These are phyloP conservation scores for Juglanconis sp. DNA, from an alignment of 2,329 filamentous ascomycete genomes.

Conservation along the genomic window DNA sequence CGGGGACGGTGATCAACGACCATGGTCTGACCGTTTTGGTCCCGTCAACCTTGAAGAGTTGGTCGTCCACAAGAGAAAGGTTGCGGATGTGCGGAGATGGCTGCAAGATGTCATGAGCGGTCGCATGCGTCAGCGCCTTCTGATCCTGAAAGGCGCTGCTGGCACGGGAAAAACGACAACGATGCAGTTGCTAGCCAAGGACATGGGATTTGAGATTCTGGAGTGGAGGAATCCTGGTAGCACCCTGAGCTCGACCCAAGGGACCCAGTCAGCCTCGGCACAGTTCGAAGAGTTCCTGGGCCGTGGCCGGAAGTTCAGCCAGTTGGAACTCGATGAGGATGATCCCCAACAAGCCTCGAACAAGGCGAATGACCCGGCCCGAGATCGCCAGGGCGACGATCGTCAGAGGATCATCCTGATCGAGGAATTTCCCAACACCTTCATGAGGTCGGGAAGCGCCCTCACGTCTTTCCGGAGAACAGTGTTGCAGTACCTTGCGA, in stretches of 20 bases:
- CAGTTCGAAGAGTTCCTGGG: slow-evolving; percentile 93
- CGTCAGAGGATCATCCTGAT: slow-evolving; percentile 63
- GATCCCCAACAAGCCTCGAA: slow-evolving; percentile 23
- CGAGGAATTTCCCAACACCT: slow-evolving; percentile 79
- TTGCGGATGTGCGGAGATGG: slow-evolving; percentile 81
- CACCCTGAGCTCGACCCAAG: slow-evolving; percentile 53
- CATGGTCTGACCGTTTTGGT: slow-evolving; percentile 85
- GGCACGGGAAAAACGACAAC: slow-evolving; percentile 94
- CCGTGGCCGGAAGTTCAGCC: slow-evolving; percentile 75
- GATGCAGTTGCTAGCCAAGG: slow-evolving; percentile 70
- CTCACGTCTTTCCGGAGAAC: slow-evolving; percentile 71
- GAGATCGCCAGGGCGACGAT: slow-evolving; percentile 1
- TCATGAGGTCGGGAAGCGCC: slow-evolving; percentile 61
- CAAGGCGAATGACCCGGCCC: slow-evolving; percentile 16
- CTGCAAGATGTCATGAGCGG: slow-evolving; percentile 70
- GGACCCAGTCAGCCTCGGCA: slow-evolving; percentile 66
- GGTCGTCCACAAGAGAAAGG: slow-evolving; percentile 92
- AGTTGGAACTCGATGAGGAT: slow-evolving; percentile 49
- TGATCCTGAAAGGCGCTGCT: slow-evolving; percentile 85
- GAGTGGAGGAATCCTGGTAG: slow-evolving; percentile 87
- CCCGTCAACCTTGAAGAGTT: slow-evolving; percentile 76
- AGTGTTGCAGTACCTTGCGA: slow-evolving; percentile 71
- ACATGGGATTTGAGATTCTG: slow-evolving; percentile 72
- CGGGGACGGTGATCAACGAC: slow-evolving; percentile 54
- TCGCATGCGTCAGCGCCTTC: slow-evolving; percentile 63